phyloP scores from a whole-genome alignment of 75 land plant species.

The Pinus albicaulis region DNA sequence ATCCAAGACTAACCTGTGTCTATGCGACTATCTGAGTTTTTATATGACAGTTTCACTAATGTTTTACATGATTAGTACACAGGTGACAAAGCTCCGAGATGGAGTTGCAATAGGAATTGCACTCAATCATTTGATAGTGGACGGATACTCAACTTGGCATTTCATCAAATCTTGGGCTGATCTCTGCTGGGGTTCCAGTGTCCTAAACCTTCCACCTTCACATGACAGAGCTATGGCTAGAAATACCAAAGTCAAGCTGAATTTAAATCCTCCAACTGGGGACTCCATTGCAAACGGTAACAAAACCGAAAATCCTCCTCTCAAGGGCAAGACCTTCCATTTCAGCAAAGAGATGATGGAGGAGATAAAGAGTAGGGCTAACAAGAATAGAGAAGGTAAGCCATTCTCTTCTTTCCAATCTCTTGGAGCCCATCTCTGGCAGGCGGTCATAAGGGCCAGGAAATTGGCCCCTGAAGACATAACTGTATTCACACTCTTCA shows the following conservation, averaged over 20 bases:
- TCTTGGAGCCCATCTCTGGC: conserved; percentile 61
- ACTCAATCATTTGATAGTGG: no score
- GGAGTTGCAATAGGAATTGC: conserved; percentile 30
- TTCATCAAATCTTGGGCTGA: conserved; percentile 81
- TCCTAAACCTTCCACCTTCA: conserved; percentile 33
- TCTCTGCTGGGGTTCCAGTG: conserved; percentile 19
- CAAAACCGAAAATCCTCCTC: neutral
- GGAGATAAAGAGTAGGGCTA: conserved; percentile 43
- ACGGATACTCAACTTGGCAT: conserved; percentile 12
- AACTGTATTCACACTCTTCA: conserved; percentile 23
- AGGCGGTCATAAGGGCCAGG: conserved; percentile 47
- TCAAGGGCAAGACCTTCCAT: conserved; percentile 41
- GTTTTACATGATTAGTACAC: neutral
- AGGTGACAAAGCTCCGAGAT: conserved; percentile 60
- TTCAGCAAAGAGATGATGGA: conserved; percentile 45
- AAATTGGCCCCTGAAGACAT: neutral
- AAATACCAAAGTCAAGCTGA: conserved; percentile 16
- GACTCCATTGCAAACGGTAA: neutral
- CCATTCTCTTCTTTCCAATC: conserved; percentile 62
- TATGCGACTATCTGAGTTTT: no score
- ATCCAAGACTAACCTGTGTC: no score
- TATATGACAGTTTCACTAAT: no score
- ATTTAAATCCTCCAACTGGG: conserved; percentile 25
- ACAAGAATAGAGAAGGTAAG: conserved; percentile 24
- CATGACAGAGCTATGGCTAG: conserved; percentile 41